Conservation (phyloP, 306 rosid species). For the Aeschynomene evenia region DNA sequence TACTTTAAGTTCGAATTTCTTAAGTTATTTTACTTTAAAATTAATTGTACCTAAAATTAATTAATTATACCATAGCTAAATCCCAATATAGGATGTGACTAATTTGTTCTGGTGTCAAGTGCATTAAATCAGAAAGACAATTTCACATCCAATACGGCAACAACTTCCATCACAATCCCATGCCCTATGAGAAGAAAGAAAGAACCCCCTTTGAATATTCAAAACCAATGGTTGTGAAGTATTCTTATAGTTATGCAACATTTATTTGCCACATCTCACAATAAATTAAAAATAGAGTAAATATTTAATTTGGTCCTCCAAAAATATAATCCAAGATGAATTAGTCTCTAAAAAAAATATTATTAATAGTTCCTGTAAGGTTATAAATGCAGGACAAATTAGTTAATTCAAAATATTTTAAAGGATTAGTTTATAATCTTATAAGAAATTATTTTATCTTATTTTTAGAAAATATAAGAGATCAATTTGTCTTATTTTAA, state of each 20-base stretch:
- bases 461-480: no score
- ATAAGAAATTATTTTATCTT: no score
- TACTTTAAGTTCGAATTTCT: no score
- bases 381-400: no score
- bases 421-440: no score
- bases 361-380: no score
- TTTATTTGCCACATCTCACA: constrained; percentile 53
- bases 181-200: constrained; percentile 19
- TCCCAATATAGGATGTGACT: constrained; percentile 16
- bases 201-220: constrained; percentile 38
- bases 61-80: constrained; percentile 3
- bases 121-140: not conserved
- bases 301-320: no score
- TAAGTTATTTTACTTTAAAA: no score
- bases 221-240: not conserved
- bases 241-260: not conserved
- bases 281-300: no score
- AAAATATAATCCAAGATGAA: constrained; percentile 40
- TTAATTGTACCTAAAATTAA: no score
- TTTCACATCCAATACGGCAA: not conserved
- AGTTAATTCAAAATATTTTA: no score
- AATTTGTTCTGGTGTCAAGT: not conserved
- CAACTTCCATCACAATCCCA: constrained; percentile 18
- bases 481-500: no score
- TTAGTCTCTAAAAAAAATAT: not conserved